phyloP scores from a whole-genome alignment of 371 early-diverging fungal species.

The Paraphysoderma sedebokerense region DNA sequence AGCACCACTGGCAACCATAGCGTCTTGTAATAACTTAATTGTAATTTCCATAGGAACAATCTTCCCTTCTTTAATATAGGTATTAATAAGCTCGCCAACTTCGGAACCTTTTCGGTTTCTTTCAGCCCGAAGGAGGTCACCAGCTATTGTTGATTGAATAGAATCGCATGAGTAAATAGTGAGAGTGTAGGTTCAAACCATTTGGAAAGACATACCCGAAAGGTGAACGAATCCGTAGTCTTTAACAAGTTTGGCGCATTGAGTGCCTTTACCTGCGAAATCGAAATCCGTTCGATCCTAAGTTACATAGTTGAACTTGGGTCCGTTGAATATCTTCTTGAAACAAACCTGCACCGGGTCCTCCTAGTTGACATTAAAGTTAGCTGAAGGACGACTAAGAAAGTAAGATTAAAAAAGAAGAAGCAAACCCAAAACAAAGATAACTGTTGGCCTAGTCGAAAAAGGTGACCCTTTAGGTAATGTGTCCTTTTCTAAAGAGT shows the following conservation, averaged over 20 bases:
- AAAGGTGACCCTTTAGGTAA: neutral
- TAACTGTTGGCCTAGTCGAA: constrained; percentile 20
- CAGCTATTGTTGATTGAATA: constrained; percentile 35
- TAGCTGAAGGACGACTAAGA: neutral
- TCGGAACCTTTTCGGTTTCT: constrained; percentile 64
- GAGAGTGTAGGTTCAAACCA: neutral
- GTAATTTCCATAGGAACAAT: constrained; percentile 94
- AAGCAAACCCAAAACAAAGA: constrained; percentile 50
- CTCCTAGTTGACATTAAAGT: constrained; percentile 22
- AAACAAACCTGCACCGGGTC: constrained; percentile 73
- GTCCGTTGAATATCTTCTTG: neutral
- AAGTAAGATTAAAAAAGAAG: neutral
- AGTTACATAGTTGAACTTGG: neutral
- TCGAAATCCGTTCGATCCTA: neutral
- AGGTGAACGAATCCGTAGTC: constrained; percentile 89
- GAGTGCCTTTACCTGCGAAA: constrained; percentile 29
- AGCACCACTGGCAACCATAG: constrained; percentile 49
- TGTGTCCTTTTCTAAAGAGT: too few relatives aligned
- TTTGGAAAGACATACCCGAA: constrained; percentile 31
- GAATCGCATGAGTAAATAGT: neutral
- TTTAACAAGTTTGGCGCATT: constrained; percentile 55
- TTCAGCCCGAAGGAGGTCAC: constrained; percentile 87
- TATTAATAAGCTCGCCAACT: constrained; percentile 75
- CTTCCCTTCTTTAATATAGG: constrained; percentile 76
- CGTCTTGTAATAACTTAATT: constrained; percentile 67